Base-by-base conservation (phyloP, 2,329 filamentous ascomycete genomes). In the Cytospora schulzeri region DNA sequence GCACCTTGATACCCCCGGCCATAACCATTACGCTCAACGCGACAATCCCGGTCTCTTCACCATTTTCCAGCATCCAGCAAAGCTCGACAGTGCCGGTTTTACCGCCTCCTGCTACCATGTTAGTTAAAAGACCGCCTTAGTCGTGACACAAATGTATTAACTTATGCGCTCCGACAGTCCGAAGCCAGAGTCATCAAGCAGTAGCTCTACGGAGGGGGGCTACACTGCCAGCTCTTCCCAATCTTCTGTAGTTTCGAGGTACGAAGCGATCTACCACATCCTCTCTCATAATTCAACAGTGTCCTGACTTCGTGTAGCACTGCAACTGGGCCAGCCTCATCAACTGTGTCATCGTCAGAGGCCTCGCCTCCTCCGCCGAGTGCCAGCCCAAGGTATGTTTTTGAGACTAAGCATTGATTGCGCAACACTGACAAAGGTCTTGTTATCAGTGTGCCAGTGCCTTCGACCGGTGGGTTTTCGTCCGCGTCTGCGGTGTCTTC, bases 201-300 rank as follows among this genome's bases (percentile, higher is more conserved):
- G 24, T 31, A 48, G 51, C 12, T 7, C 28, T 2, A 26, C 62
- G 5, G n/a, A 41, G 51, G 31, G 24, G 7, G 17, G 33, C n/a
- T 56, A 54, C 15, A 48, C 53, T 19, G 52, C 28, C 15, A 26
- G n/a, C 19, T 26, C 53, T 15, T 17, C 24, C 8, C 11, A 50
- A 35, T n/a, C 33, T n/a, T 19, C 50, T n/a, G 35, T 7, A 29
- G 55, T 24, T 28, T 58, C 48, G 14, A 61, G 54, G 63, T 65
- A 35, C 33, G 60, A 22, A 26, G 3, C 6, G 19, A 14, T n/a
- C 4, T 2, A 31, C 17, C 7, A n/a, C 14, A 2, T 35, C 19
- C 9, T 14, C 8, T 9, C 17, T 50, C 28, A 31, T 8, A 24
- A 8, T 8, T 48, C 12, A 28, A 35, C 19, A 11, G 15, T 22